Evolutionary conservation across 2,329 filamentous ascomycete genomes (phyloP).

Genomic region (Paramyrothecium roridum): DNA sequence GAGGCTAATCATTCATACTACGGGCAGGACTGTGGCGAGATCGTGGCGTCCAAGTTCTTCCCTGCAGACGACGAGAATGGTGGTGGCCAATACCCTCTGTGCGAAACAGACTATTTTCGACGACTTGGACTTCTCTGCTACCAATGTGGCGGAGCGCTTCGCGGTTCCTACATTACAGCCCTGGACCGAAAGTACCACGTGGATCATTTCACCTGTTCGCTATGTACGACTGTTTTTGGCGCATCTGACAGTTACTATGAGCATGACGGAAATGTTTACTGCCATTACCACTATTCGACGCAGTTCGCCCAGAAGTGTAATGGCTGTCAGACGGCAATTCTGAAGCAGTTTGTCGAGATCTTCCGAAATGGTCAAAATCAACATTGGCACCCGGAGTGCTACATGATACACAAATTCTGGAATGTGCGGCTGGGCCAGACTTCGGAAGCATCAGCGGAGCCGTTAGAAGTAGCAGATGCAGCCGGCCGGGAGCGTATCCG

Average conservation of each 20-base stretch:
- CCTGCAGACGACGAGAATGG: constrained; percentile 89
- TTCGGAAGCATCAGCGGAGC: constrained; percentile 44
- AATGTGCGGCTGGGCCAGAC: constrained; percentile 80
- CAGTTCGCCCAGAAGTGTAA: constrained; percentile 95
- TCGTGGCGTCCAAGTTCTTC: constrained; percentile 98
- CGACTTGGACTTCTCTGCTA: constrained; percentile 87
- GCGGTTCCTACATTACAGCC: constrained; percentile 96
- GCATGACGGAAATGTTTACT: constrained; percentile 93
- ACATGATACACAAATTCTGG: constrained; percentile 99
- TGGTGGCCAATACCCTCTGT: constrained; percentile 85
- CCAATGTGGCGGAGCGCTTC: constrained; percentile 86
- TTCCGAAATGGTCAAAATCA: constrained; percentile 97
- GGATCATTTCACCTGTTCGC: constrained; percentile 96
- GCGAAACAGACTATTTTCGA: constrained; percentile 96
- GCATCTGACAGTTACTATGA: constrained; percentile 99
- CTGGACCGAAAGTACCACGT: constrained; percentile 98
- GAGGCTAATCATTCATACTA: constrained; percentile 1
- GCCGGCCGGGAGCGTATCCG: constrained; percentile 74
- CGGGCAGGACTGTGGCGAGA: constrained; percentile 85
- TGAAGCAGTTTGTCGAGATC: constrained; percentile 99
- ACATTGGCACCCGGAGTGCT: constrained; percentile 99
- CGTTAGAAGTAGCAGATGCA: constrained; percentile 41
- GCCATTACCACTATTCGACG: constrained; percentile 98
- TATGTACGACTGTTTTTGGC: constrained; percentile 96
- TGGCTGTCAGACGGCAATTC: constrained; percentile 92